Conservation (phyloP, 257 asterid species). For the Solanum paucissectum region DNA sequence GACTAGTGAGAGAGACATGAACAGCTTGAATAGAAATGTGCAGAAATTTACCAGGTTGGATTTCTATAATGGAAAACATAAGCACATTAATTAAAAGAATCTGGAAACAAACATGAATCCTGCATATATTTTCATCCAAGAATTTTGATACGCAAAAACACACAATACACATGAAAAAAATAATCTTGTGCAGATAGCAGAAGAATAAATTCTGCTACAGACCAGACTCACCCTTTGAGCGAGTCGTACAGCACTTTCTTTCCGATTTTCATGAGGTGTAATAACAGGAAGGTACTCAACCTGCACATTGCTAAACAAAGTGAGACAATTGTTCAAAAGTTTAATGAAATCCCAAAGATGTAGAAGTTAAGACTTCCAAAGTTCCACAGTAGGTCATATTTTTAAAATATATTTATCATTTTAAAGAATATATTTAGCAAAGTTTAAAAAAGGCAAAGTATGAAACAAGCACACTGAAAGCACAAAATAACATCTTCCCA, state of each 20-base stretch:
- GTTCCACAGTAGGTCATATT: background rate
- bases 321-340: background rate
- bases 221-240: conserved; percentile 64
- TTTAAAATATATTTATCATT: background rate
- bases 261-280: conserved; percentile 55
- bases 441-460: background rate
- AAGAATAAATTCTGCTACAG: background rate
- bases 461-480: background rate
- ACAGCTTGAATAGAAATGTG: background rate
- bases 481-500: background rate
- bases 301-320: conserved; percentile 17
- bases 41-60: background rate
- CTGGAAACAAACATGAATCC: background rate
- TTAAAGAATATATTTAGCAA: background rate
- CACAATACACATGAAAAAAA: background rate
- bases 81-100: background rate
- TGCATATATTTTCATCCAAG: background rate
- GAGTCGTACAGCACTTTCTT: conserved; percentile 61
- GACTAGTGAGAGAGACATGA: background rate
- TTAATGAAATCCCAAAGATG: background rate
- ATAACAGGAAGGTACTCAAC: conserved; percentile 93
- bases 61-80: background rate
- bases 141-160: background rate
- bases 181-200: background rate
- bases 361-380: background rate